These are phyloP conservation scores for Diaporthe capsici DNA, from an alignment of 2,329 filamentous ascomycete species.

Conservation along the genomic window DNA sequence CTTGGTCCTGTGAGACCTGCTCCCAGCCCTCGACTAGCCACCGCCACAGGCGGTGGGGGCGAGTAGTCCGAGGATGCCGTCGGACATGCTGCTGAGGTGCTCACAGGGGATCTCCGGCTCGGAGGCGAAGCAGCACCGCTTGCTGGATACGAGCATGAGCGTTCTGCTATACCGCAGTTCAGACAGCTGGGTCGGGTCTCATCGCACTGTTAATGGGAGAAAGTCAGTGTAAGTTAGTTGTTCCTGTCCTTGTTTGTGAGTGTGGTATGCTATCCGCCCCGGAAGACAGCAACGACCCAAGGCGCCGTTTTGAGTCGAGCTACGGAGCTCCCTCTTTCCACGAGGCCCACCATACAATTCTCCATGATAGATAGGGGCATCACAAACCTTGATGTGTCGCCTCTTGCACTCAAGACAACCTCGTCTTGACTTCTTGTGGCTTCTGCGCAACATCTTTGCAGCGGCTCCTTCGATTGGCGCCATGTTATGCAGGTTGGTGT, in stretches of 20 bases:
- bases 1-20: background rate
- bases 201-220: constrained; percentile 47
- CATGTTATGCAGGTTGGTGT: constrained; percentile 9
- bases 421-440: constrained; percentile 51
- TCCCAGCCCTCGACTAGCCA: background rate
- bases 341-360: background rate
- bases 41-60: background rate
- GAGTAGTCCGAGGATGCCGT: background rate
- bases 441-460: constrained; percentile 43
- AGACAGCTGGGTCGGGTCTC: constrained; percentile 50
- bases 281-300: background rate
- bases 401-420: constrained; percentile 52
- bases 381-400: constrained; percentile 50
- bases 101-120: constrained; percentile 19
- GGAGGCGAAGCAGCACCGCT: constrained; percentile 13
- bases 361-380: background rate
- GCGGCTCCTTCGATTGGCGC: constrained; percentile 22
- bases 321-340: background rate
- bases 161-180: constrained; percentile 50
- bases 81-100: constrained; percentile 19
- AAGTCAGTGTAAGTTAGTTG: constrained; percentile 36
- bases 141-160: constrained; percentile 47
- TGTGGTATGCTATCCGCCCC: background rate
- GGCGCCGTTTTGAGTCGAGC: background rate
- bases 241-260: background rate